These are phyloP conservation scores for Amaranthus tricolor DNA, from an alignment of 179 eudicot species.

Conservation along the genomic window DNA sequence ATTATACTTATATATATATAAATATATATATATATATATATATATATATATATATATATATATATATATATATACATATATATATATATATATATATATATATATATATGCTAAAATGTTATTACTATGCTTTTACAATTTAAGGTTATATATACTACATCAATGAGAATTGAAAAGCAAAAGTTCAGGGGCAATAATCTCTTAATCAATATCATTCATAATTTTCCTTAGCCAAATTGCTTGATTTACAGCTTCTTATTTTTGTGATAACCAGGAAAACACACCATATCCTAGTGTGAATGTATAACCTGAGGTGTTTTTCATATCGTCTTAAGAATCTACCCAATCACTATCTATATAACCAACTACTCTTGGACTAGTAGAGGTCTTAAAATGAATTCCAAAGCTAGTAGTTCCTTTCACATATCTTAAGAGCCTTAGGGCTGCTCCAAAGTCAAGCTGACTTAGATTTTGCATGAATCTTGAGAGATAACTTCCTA, in stretches of 20 bases:
- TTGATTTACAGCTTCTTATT: constrained; percentile 16
- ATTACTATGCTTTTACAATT: too few relatives aligned
- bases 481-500: constrained; percentile 1
- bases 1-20: too few relatives aligned
- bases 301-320: constrained; percentile 11
- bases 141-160: too few relatives aligned
- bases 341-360: constrained; percentile 24
- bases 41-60: too few relatives aligned
- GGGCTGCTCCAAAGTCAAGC: background rate
- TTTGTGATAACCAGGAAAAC: constrained; percentile 14
- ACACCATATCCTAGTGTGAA: constrained; percentile 7
- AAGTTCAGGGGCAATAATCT: too few relatives aligned
- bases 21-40: too few relatives aligned
- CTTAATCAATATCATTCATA: too few relatives aligned
- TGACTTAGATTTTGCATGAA: constrained; percentile 10
- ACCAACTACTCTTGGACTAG: background rate
- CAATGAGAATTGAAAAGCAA: too few relatives aligned
- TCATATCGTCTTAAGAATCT: constrained; percentile 22
- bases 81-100: too few relatives aligned
- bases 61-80: too few relatives aligned
- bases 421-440: background rate
- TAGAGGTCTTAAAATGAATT: background rate
- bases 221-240: constrained; percentile 22
- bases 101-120: too few relatives aligned
- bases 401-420: background rate